A percentile compares a stretch with the other conserved stretches of the same genome.
Evolutionary conservation across 1,284 basidiomycete genomes (phyloP).

Genomic region (Tilletia setariae): DNA sequence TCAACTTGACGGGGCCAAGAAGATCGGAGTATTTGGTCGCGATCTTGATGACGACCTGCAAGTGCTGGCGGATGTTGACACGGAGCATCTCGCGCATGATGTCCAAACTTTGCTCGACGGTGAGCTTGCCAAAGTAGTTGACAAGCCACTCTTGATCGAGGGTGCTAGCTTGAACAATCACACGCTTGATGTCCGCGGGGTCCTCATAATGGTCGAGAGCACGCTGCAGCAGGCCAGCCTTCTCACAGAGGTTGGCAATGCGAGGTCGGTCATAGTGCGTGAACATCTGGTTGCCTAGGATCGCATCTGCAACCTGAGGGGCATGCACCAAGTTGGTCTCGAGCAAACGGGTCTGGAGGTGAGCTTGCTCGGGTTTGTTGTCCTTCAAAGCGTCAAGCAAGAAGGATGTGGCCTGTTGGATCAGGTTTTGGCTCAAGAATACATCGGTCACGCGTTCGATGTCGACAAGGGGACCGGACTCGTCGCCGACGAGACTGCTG

Average conservation of each 20-base stretch:
- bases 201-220: slow-evolving; percentile 99
- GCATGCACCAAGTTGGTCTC: slow-evolving; percentile 99
- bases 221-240: slow-evolving; percentile 90
- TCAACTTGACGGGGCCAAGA: slow-evolving; percentile 91
- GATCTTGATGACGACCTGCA: slow-evolving; percentile 94
- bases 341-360: slow-evolving; percentile 89
- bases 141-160: slow-evolving; percentile 94
- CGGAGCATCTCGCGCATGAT: slow-evolving; percentile 97
- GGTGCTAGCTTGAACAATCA: slow-evolving; percentile 85
- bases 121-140: slow-evolving; percentile 93
- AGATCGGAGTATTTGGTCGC: slow-evolving; percentile 99
- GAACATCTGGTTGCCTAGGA: slow-evolving; percentile 99
- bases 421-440: slow-evolving; percentile 99
- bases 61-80: slow-evolving; percentile 94
- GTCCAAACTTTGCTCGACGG: slow-evolving; percentile 96
- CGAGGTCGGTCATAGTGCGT: slow-evolving; percentile 92
- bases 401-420: slow-evolving; percentile 98
- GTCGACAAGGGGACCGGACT: slow-evolving; percentile 86
- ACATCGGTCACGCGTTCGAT: slow-evolving; percentile 77
- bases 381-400: slow-evolving; percentile 98
- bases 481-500: slow-evolving; percentile 89
- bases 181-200: slow-evolving; percentile 92
- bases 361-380: slow-evolving; percentile 95
- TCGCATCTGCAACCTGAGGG: slow-evolving; percentile 97
- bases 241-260: slow-evolving; percentile 97